These are phyloP conservation scores for Fusarium sambucinum DNA, from an alignment of 2,329 filamentous ascomycete genomes.

Conservation along the genomic window DNA sequence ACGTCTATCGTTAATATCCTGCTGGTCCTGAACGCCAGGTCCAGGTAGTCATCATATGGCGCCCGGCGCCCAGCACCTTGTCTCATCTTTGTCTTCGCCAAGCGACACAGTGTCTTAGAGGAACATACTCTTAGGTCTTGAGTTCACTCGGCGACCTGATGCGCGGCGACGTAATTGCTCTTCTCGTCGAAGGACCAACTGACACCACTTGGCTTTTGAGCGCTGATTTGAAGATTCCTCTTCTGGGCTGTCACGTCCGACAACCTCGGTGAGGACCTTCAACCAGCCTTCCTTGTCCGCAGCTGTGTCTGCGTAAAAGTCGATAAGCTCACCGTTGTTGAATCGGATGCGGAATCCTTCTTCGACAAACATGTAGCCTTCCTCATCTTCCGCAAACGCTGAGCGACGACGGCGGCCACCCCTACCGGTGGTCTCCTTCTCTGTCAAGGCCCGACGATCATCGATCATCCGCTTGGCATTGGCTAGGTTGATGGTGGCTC, in stretches of 20 bases:
- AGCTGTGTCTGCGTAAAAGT: conserved; percentile 94
- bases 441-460: conserved; percentile 84
- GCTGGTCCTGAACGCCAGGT: conserved; percentile 46
- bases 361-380: conserved; percentile 99
- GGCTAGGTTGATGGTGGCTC: conserved; percentile 94
- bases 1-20: conserved; percentile 42
- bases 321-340: conserved; percentile 97
- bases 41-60: conserved; percentile 44
- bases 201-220: conserved; percentile 72
- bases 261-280: conserved; percentile 81
- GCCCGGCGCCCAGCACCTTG: conserved; percentile 44
- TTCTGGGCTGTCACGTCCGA: conserved; percentile 66
- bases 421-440: conserved; percentile 83
- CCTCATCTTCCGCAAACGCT: conserved; percentile 96
- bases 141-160: conserved; percentile 65
- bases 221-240: conserved; percentile 59
- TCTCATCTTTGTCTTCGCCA: conserved; percentile 36
- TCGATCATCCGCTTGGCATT: conserved; percentile 96
- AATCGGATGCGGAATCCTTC: conserved; percentile 99
- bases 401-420: conserved; percentile 87
- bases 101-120: conserved; percentile 52
- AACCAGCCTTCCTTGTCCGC: conserved; percentile 96
- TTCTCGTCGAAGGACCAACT: conserved; percentile 73
- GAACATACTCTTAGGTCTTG: conserved; percentile 70
- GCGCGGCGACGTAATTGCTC: conserved; percentile 68